These are phyloP conservation scores for Sugiyamaella chiloensis DNA, from an alignment of 805 yeast species.

Conservation along the genomic window DNA sequence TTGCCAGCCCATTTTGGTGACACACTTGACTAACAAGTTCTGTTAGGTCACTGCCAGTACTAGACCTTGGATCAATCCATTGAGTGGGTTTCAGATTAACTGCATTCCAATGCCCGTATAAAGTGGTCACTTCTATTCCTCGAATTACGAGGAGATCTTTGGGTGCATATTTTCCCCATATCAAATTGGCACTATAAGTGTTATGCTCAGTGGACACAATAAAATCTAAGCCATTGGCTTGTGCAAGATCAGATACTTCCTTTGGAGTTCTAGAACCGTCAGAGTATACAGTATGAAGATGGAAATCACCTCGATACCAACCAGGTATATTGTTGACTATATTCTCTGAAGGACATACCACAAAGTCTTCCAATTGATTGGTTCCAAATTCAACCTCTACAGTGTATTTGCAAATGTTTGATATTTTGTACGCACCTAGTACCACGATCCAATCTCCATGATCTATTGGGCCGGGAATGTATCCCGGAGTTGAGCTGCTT, in stretches of 20 bases:
- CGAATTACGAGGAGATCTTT: conserved; percentile 12
- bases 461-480: conserved; percentile 10
- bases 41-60: background rate
- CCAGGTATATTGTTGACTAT: background rate
- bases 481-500: conserved; percentile 13
- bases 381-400: background rate
- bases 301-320: conserved; percentile 19
- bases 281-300: conserved; percentile 12
- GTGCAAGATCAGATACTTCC: conserved; percentile 8
- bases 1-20: conserved; percentile 11
- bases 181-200: conserved; percentile 15
- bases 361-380: background rate
- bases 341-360: background rate
- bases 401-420: background rate
- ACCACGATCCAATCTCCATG: conserved; percentile 9
- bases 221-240: conserved; percentile 11
- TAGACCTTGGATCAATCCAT: conserved; percentile 15
- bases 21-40: conserved; percentile 10
- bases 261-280: conserved; percentile 11
- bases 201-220: conserved; percentile 20
- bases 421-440: conserved; percentile 7
- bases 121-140: conserved; percentile 19
- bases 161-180: conserved; percentile 16
- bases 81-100: conserved; percentile 12
- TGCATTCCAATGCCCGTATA: conserved; percentile 19